Conservation (phyloP, 208 protist species). For the Leishmania aethiopica region DNA sequence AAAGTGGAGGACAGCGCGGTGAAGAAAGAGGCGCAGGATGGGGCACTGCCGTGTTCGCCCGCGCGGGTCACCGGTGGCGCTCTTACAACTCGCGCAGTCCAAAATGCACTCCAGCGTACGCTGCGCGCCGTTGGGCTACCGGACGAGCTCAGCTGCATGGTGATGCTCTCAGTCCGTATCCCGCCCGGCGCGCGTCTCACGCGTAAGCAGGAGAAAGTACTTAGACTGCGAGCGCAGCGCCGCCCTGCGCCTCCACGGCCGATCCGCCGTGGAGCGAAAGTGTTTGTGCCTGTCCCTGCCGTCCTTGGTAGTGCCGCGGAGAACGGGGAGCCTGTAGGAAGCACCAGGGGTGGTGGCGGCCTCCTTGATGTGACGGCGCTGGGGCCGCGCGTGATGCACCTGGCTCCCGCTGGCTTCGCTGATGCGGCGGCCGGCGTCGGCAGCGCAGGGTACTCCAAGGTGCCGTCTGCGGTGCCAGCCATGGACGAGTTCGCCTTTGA, state of each 20-base stretch:
- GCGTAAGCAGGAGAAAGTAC: slow-evolving; percentile 32
- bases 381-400: slow-evolving; percentile 18
- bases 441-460: neutral
- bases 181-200: slow-evolving; percentile 4
- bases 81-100: slow-evolving; percentile 11
- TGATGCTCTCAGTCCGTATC: slow-evolving; percentile 20
- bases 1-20: neutral
- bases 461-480: neutral
- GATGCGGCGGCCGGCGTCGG: slow-evolving; percentile 7
- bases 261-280: slow-evolving; percentile 69
- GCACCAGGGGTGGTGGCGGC: slow-evolving; percentile 9
- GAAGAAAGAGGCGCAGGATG: neutral
- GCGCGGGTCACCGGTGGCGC: neutral
- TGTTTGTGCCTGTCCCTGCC: slow-evolving; percentile 35
- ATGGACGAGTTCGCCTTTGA: slow-evolving; percentile 30
- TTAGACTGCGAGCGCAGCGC: slow-evolving; percentile 49
- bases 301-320: neutral
- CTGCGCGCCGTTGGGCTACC: slow-evolving; percentile 38
- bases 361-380: slow-evolving; percentile 24
- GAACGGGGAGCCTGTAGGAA: neutral
- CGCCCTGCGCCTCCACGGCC: slow-evolving; percentile 55
- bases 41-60: neutral
- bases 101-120: slow-evolving; percentile 21
- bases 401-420: neutral
- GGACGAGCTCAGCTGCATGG: slow-evolving; percentile 43